Evolutionary conservation across 1,284 basidiomycete species (phyloP), one percentile per base, ranked within the genome.

Genomic region (Malassezia globosa): DNA sequence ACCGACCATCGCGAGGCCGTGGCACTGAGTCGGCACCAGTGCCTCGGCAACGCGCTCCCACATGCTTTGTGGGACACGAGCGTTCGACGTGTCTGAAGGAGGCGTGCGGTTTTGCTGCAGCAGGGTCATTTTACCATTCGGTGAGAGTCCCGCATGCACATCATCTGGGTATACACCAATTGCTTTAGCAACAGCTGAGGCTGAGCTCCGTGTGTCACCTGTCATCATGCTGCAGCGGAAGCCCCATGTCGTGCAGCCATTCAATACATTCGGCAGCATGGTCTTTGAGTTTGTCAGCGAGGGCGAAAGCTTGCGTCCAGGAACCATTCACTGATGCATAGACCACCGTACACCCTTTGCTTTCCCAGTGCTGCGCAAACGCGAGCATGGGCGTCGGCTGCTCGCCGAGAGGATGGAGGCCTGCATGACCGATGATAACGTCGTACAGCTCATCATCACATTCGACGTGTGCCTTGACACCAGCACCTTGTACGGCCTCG

Each of bases 401-500:
- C 8, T 18, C n/a, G 18, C 14, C 18, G 6, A 10, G 16, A 18
- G 14, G 7, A 26, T 62, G 44, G 34, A 61, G 55, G n/a, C 53
- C 58, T 6, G 48, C 47, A 2, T 63, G 64, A 6, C 67, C 67
- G 37, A 70, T 54, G 5, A 54, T 34, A 1, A 70, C 48, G 8
- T 50, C 34, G 46, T 69, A 62, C 24, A 31, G 23, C 1, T 3
- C 6, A 11, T 39, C 38, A 7, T 26, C 11, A 47, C 55, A 46
- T 29, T 42, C 38, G 10, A 63, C 58, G 6, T 54, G 43, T 19
- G 64, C 65, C 4, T 41, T 82, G 49, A 97, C 82, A 45, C 94
- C 94, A 52, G 84, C 81, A 11, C 94, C 94, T 0, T 90, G 85
- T 19, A 85, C 76, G 55, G 84, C 85, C 70, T 90, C 84, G 66